Base-by-base conservation (phyloP, 78 protist genomes). In the Reticulomyxa filosa region DNA sequence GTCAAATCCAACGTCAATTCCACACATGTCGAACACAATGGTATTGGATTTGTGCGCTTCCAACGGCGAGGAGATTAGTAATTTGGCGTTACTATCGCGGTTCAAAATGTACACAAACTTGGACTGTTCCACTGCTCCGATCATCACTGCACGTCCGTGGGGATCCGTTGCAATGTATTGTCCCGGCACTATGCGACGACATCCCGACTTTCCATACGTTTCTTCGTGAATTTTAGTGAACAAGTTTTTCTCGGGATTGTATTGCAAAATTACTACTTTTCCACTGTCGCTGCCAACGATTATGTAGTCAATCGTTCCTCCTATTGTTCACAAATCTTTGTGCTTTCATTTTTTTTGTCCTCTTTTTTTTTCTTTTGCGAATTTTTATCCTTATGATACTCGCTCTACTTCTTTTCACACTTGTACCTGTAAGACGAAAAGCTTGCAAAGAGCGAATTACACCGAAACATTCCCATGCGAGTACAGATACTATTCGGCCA, bases 121-220 rank as follows among this genome's bases (percentile, higher is more conserved):
- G 65, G 83, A 89, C 71, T 88, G 87, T 68, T 93, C 98, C 7
- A 84, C 63, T 27, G 99, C 95, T 23, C 84, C 93, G 26, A 94
- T 75, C 95, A 94, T 91, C 11, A 90, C 76, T 5, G 97, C 96
- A 50, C 98, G 80, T 26, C 72, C 72, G 63, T 51, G 56, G 34
- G 99, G 97, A 55, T 94, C 99, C 4, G 72, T 63, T 0, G 97
- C 97, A 4, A 94, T 38, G 72, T 70, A 86, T 70, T 94, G 87
- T 7, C 97, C 97, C 2, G 98, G 97, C 17, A 92, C 93, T 20
- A 79, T 74, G 34, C 98, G 79, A 5, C 98, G 74, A 62, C 84
- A 68, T 17, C 98, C 98, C 0, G 92, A 32, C 61, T 90, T 83
- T 17, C 59, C 59, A 11, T 20, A 55, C 39, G 59, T 83, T 51